Conservation (phyloP, 352 stramenopile species). For the Elongisporangium undulatum region DNA sequence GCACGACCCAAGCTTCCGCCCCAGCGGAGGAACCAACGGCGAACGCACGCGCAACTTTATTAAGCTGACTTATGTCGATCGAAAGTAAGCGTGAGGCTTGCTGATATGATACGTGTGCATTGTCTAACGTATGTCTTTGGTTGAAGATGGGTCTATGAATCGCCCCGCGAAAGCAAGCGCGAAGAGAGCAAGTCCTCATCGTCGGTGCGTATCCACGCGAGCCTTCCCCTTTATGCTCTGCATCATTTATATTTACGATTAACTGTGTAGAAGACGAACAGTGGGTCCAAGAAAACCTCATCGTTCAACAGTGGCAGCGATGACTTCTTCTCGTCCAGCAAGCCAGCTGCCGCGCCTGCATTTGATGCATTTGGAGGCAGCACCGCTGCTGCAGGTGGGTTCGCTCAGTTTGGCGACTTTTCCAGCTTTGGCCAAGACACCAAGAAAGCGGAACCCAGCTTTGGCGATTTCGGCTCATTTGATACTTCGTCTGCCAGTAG, state of each 20-base stretch:
- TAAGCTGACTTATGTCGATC: constrained; percentile 82
- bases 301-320: constrained; percentile 16
- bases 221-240: neutral
- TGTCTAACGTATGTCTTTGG: no score
- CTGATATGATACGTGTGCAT: no score
- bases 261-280: constrained; percentile 32
- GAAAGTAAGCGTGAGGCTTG: constrained; percentile 49
- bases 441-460: constrained; percentile 26
- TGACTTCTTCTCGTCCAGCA: constrained; percentile 45
- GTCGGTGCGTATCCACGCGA: constrained; percentile 21
- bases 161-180: constrained; percentile 46
- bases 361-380: constrained; percentile 32
- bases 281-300: constrained; percentile 38
- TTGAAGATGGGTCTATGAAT: constrained; percentile 75
- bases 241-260: neutral
- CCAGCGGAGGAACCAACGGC: constrained; percentile 61
- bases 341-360: constrained; percentile 14
- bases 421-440: constrained; percentile 51
- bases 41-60: constrained; percentile 89
- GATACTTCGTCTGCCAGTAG: constrained; percentile 16
- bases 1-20: constrained; percentile 78
- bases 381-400: constrained; percentile 22
- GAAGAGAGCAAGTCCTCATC: constrained; percentile 29
- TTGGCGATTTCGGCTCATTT: constrained; percentile 34
- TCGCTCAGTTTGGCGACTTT: constrained; percentile 74